These are phyloP conservation scores for Neoboletus magnificus DNA, from an alignment of 768 basidiomycete species.

Conservation along the genomic window DNA sequence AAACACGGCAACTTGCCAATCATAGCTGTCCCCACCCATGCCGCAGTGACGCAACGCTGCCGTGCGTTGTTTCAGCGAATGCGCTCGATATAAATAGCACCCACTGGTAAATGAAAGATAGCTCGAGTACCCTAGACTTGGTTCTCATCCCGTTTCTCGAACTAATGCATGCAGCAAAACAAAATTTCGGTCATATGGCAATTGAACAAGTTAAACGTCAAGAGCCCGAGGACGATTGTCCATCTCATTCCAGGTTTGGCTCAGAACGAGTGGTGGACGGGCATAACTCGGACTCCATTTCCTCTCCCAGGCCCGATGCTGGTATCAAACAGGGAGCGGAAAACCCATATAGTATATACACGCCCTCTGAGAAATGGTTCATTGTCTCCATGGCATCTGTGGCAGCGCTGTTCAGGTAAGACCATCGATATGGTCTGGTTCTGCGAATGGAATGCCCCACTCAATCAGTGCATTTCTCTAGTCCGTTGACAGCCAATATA, in stretches of 20 bases:
- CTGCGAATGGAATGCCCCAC: not conserved
- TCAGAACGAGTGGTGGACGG: not conserved
- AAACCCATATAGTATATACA: conserved; percentile 47
- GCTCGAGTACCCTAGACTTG: not conserved
- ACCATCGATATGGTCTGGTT: not conserved
- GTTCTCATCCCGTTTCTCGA: not conserved
- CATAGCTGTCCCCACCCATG: too few relatives aligned
- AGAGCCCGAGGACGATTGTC: not conserved
- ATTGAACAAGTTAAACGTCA: not conserved
- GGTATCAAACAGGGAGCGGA: not conserved
- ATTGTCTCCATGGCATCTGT: conserved; percentile 60
- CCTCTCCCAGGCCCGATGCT: not conserved
- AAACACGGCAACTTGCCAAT: not conserved
- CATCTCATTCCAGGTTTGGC: not conserved
- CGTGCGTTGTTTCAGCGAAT: not conserved
- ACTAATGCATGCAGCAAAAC: not conserved
- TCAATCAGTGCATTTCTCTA: conserved; percentile 20
- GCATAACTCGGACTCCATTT: not conserved
- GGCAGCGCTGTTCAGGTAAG: conserved; percentile 62
- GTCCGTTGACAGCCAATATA: conserved; percentile 71
- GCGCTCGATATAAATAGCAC: not conserved
- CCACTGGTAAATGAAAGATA: too few relatives aligned
- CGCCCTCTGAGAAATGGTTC: conserved; percentile 60
- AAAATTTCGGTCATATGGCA: not conserved
- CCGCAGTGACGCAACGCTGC: not conserved